phyloP scores from a whole-genome alignment of 2,329 filamentous ascomycete species.

The Xylariales sp. region DNA sequence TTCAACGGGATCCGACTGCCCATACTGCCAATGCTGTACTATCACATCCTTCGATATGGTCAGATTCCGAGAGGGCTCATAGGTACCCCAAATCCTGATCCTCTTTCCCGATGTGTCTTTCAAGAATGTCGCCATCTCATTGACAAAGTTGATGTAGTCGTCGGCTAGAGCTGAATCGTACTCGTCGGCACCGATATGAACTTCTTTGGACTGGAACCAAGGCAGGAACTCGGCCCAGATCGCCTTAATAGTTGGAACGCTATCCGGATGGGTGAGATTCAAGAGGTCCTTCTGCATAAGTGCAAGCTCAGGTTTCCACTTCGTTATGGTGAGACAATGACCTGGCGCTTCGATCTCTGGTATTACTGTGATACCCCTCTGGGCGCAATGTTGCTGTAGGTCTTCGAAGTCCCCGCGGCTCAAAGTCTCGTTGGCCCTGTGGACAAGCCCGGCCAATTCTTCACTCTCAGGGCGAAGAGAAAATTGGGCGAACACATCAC shows the following conservation, averaged over 20 bases:
- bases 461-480: conserved; percentile 32
- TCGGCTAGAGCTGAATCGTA: conserved; percentile 39
- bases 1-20: conserved; percentile 38
- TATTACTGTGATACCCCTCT: conserved; percentile 46
- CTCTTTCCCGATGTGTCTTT: conserved; percentile 32
- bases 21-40: conserved; percentile 45
- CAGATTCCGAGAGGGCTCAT: conserved; percentile 35
- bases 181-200: conserved; percentile 53
- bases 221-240: conserved; percentile 50
- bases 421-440: conserved; percentile 41
- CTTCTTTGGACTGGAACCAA: conserved; percentile 50
- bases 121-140: conserved; percentile 42
- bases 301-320: conserved; percentile 51
- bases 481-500: conserved; percentile 40
- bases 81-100: conserved; percentile 50
- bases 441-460: conserved; percentile 35
- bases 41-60: conserved; percentile 34
- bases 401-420: conserved; percentile 39
- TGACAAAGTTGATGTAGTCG: conserved; percentile 48
- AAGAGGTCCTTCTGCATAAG: conserved; percentile 41
- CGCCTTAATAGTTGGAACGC: conserved; percentile 43
- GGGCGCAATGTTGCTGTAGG: conserved; percentile 44
- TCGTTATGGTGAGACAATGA: conserved; percentile 46
- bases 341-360: conserved; percentile 53
- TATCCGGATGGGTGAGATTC: conserved; percentile 48